Conservation (phyloP, 2,329 filamentous ascomycete genomes). For the Pseudogymnoascus sp. region DNA sequence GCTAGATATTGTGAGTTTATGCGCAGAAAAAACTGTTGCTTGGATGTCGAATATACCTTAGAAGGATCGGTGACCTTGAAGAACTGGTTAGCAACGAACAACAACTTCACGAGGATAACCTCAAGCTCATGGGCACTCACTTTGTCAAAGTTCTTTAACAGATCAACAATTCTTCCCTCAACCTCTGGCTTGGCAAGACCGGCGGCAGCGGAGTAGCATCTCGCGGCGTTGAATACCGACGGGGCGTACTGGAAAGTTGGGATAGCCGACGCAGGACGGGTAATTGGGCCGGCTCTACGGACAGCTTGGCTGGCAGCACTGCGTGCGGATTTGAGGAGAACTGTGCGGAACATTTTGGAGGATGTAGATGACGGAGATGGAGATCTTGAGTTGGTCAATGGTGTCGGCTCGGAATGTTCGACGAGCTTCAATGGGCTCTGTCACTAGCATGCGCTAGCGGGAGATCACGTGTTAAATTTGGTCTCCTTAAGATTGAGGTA, state of each 20-base stretch:
- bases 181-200: conserved; percentile 77
- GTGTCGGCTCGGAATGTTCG: conserved; percentile 6
- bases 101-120: not conserved
- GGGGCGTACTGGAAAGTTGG: conserved; percentile 55
- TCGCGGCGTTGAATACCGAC: conserved; percentile 58
- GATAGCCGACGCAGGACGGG: conserved; percentile 54
- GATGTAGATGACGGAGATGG: conserved; percentile 15
- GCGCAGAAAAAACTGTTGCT: conserved; percentile 3
- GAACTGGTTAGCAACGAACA: conserved; percentile 18
- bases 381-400: conserved; percentile 8
- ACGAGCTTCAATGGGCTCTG: conserved; percentile 9
- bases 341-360: conserved; percentile 78
- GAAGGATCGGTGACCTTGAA: conserved; percentile 57
- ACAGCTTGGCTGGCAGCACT: conserved; percentile 39
- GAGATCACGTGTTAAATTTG: not conserved
- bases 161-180: conserved; percentile 82
- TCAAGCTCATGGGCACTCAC: conserved; percentile 39
- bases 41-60: conserved; percentile 42
- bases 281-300: conserved; percentile 44
- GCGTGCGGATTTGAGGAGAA: conserved; percentile 69
- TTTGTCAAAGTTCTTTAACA: conserved; percentile 97
- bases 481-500: not conserved
- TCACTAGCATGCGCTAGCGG: conserved; percentile 4
- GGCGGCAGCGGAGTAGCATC: conserved; percentile 79
- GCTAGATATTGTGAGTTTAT: conserved; percentile 44